These are phyloP conservation scores for Syzygium malaccense DNA, from an alignment of 441 rosid genomes.

Conservation along the genomic window DNA sequence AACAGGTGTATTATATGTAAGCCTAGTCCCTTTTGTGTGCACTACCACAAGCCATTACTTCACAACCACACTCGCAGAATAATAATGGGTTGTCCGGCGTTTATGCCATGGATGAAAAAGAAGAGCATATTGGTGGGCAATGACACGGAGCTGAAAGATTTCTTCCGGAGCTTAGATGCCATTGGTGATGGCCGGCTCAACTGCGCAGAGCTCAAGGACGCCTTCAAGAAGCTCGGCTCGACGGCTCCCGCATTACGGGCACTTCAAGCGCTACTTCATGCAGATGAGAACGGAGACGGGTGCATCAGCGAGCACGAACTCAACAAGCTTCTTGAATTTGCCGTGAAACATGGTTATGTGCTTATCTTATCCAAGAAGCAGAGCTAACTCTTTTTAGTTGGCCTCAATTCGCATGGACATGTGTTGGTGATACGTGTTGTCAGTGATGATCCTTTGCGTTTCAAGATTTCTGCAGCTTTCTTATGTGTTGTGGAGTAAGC, in stretches of 20 bases:
- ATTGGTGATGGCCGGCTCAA: conserved; percentile 18
- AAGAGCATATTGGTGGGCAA: too few species aligned
- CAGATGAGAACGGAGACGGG: conserved; percentile 20
- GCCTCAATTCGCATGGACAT: background rate
- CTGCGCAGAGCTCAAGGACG: conserved; percentile 12
- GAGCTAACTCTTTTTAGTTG: background rate
- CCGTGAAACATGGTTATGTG: background rate
- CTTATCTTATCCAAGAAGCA: background rate
- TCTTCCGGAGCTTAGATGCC: conserved; percentile 7
- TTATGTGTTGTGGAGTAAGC: background rate
- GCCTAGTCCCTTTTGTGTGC: too few species aligned
- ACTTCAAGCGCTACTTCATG: conserved; percentile 5
- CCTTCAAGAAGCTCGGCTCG: conserved; percentile 12
- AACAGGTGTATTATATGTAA: too few species aligned
- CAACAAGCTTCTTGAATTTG: conserved; percentile 9
- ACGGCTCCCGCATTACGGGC: conserved; percentile 6
- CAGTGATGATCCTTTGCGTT: background rate
- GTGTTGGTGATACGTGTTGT: background rate
- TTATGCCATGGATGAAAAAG: too few species aligned
- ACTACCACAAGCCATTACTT: too few species aligned
- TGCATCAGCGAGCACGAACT: conserved; percentile 12
- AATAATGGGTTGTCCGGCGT: too few species aligned
- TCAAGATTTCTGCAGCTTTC: background rate
- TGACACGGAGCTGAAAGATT: background rate
- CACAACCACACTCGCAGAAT: too few species aligned